Conservation (phyloP, 164 flowering plant species). For the Paratinospora sagittata region DNA sequence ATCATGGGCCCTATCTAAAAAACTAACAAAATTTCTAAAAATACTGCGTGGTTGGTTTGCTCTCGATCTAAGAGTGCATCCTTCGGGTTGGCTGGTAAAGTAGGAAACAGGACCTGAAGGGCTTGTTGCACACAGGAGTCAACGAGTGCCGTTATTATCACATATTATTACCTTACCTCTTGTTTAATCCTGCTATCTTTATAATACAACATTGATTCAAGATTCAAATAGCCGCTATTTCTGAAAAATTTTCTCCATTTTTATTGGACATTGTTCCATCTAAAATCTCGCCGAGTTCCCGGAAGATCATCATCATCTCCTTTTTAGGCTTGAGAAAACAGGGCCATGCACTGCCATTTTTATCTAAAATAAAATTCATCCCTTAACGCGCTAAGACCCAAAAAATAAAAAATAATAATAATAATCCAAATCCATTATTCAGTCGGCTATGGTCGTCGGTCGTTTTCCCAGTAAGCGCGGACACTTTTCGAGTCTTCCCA, state of each 20-base stretch:
- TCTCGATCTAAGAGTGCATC: neutral
- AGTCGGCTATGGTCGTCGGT: neutral
- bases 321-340: neutral
- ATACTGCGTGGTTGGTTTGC: too few species aligned
- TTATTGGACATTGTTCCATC: neutral
- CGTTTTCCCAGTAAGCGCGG: conserved; percentile 2
- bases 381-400: too few species aligned
- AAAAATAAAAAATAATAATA: too few species aligned
- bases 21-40: too few species aligned
- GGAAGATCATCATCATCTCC: neutral
- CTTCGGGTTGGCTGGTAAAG: neutral
- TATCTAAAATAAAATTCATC: too few species aligned
- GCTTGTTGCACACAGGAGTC: neutral
- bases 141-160: neutral
- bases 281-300: neutral
- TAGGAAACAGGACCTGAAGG: neutral
- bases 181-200: too few species aligned
- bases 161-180: neutral
- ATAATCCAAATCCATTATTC: too few species aligned
- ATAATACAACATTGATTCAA: too few species aligned
- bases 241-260: neutral
- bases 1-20: neutral
- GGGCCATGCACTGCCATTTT: neutral
- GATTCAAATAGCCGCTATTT: conserved; percentile 1
- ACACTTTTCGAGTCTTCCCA: conserved; percentile 5